These are phyloP conservation scores for Podospora anserina DNA, from an alignment of 495 filamentous ascomycete genomes.

Conservation along the genomic window DNA sequence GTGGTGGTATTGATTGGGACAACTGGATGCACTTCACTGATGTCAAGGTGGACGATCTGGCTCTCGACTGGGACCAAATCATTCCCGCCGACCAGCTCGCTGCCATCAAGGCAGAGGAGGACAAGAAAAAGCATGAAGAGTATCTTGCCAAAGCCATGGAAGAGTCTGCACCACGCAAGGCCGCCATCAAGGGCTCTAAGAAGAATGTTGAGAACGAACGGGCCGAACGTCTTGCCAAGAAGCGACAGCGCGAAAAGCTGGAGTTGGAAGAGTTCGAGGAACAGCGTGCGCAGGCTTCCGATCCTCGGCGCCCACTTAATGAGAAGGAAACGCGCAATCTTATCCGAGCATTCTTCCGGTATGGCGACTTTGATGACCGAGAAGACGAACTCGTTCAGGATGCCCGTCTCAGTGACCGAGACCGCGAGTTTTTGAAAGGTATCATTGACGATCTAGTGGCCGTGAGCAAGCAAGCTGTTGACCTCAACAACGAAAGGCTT, in stretches of 20 bases:
- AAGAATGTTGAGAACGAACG: constrained; percentile 68
- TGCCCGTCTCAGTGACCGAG: constrained; percentile 74
- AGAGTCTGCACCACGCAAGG: constrained; percentile 81
- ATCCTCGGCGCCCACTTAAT: constrained; percentile 80
- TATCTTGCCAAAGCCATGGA: constrained; percentile 81
- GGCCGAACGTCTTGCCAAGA: constrained; percentile 89
- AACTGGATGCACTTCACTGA: constrained; percentile 95
- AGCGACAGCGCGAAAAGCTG: constrained; percentile 75
- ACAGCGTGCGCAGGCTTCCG: constrained; percentile 56
- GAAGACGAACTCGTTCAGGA: constrained; percentile 81
- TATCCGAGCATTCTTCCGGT: constrained; percentile 79
- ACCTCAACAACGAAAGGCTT: constrained; percentile 62
- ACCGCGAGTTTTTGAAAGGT: constrained; percentile 68
- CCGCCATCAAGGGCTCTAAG: constrained; percentile 46
- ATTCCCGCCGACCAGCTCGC: constrained; percentile 92
- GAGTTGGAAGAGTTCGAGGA: constrained; percentile 58
- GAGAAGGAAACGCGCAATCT: constrained; percentile 92
- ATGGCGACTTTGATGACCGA: constrained; percentile 81
- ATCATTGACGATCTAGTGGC: constrained; percentile 53
- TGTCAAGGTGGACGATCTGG: constrained; percentile 84
- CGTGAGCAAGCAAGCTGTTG: constrained; percentile 63
- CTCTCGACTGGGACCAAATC: constrained; percentile 89
- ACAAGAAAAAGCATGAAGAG: constrained; percentile 73
- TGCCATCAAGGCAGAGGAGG: constrained; percentile 82
- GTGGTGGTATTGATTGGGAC: constrained; percentile 84